Evolutionary conservation across 78 protist genomes (phyloP), one percentile per base, ranked within the genome.

Genomic region (Trichosphaerium sp.): DNA sequence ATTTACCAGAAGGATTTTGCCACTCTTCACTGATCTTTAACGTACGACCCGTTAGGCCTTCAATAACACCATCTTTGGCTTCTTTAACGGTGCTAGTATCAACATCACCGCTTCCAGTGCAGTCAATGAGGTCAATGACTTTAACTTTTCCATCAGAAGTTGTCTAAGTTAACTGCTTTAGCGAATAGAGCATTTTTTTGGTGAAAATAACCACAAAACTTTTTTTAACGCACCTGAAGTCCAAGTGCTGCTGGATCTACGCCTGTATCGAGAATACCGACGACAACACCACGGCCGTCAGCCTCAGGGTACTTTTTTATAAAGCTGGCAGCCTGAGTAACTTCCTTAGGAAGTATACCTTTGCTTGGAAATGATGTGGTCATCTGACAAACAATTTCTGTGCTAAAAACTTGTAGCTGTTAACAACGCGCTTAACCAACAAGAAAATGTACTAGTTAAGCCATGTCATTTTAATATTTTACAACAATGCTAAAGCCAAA

Each of bases 71-170:
- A 6, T 66, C 72, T 21, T 29, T 69, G 10, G 2, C 64, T 0
- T 4, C 34, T 2, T 1, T 21, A 3, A 66, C 71, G 3, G 11
- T 35, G 7, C 48, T 8, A 39, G 37, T 84, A 47, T 77, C 82
- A 1, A 85, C 80, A n/a, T 80, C 90, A 12, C 91, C 86, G 0
- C 35, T 3, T 44, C 89, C 93, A 0, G 89, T 69, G 55, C 82
- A 43, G 32, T 88, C 93, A 41, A 88, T 41, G 12, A 85, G 7
- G 69, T 85, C 90, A 12, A 88, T 15, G 18, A 82, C 32, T 58
- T 88, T 88, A 38, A 77, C 87, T 34, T 12, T 23, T n/a, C 93
- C 93, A n/a, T 81, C 87, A 12, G 71, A 21, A 12, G 91, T 85
- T 7, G 8, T 55, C 57, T 59, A n/a, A n/a, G n/a, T n/a, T n/a